phyloP scores from a whole-genome alignment of 1,139 yeast species.

The Zygosaccharomyces sapae region DNA sequence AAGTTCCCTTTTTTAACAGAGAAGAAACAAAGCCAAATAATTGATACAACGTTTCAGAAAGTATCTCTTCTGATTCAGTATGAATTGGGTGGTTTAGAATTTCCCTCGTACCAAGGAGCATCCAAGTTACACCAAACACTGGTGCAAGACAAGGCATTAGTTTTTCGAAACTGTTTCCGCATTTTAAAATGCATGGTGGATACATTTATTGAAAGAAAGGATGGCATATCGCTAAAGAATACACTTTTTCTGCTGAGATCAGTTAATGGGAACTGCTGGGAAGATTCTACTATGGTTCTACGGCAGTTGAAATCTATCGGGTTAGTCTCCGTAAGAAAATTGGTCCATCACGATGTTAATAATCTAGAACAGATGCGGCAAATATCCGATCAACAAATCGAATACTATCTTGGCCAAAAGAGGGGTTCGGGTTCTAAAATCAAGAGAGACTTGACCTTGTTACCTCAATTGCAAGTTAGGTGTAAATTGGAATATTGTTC shows the following conservation, averaged over 20 bases:
- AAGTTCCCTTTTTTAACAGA: conserved; percentile 35
- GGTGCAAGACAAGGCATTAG: conserved; percentile 41
- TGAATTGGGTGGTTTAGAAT: conserved; percentile 47
- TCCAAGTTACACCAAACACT: conserved; percentile 40
- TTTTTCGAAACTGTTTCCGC: conserved; percentile 42
- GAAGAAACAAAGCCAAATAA: conserved; percentile 25
- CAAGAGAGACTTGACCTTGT: conserved; percentile 27
- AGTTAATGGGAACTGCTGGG: conserved; percentile 47
- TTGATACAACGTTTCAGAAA: conserved; percentile 36
- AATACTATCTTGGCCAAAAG: conserved; percentile 40
- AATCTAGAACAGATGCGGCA: conserved; percentile 34
- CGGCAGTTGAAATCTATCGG: conserved; percentile 47
- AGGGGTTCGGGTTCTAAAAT: conserved; percentile 41
- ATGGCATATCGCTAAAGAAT: conserved; percentile 40
- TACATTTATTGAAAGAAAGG: conserved; percentile 40
- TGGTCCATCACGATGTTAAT: conserved; percentile 38
- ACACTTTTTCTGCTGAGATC: conserved; percentile 40
- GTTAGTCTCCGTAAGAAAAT: conserved; percentile 38
- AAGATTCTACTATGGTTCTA: conserved; percentile 41
- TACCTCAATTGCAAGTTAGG: conserved; percentile 35
- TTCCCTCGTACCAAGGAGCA: conserved; percentile 42
- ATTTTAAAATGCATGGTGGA: conserved; percentile 44
- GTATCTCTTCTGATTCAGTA: conserved; percentile 42
- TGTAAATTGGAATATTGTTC: conserved; percentile 16
- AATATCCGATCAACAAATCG: conserved; percentile 38